These are phyloP conservation scores for Penicillium riverlandense DNA, from an alignment of 495 filamentous ascomycete species.

Conservation along the genomic window DNA sequence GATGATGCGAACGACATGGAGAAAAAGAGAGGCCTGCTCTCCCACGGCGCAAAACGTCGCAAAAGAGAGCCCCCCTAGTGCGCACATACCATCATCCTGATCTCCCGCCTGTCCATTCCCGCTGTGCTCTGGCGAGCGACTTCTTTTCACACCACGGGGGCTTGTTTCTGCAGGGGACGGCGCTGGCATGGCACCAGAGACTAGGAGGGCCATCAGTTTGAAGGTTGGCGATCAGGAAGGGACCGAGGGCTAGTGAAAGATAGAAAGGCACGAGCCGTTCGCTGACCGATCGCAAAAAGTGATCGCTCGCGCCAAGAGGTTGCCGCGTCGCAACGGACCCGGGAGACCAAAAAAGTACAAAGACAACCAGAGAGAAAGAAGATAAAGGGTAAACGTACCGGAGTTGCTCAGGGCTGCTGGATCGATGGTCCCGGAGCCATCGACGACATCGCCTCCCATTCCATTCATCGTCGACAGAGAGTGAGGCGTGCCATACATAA, in stretches of 20 bases:
- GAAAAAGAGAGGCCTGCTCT: too few species aligned
- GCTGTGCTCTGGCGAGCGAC: conserved; percentile 80
- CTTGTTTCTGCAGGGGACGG: conserved; percentile 39
- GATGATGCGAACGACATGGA: too few species aligned
- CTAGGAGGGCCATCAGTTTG: conserved; percentile 38
- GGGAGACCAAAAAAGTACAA: neutral
- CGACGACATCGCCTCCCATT: conserved; percentile 54
- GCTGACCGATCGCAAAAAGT: neutral
- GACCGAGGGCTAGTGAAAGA: neutral
- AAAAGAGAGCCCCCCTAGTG: conserved; percentile 9
- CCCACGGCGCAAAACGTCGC: neutral
- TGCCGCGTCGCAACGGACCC: neutral
- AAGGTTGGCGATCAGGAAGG: conserved; percentile 17
- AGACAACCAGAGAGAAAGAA: conserved; percentile 12
- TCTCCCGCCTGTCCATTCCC: conserved; percentile 52
- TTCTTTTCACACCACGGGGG: conserved; percentile 84
- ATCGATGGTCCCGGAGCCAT: conserved; percentile 75
- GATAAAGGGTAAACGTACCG: conserved; percentile 35
- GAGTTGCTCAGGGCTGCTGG: conserved; percentile 63
- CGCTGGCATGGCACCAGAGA: conserved; percentile 34
- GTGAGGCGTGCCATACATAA: conserved; percentile 53
- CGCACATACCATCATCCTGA: conserved; percentile 78
- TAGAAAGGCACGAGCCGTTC: conserved; percentile 1
- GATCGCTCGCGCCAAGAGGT: neutral
- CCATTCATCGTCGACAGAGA: conserved; percentile 51